Percentiles rank a stretch among this genome's conserved stretches.
Conservation (phyloP, 1,139 yeast species). For the Geotrichum candidum region DNA sequence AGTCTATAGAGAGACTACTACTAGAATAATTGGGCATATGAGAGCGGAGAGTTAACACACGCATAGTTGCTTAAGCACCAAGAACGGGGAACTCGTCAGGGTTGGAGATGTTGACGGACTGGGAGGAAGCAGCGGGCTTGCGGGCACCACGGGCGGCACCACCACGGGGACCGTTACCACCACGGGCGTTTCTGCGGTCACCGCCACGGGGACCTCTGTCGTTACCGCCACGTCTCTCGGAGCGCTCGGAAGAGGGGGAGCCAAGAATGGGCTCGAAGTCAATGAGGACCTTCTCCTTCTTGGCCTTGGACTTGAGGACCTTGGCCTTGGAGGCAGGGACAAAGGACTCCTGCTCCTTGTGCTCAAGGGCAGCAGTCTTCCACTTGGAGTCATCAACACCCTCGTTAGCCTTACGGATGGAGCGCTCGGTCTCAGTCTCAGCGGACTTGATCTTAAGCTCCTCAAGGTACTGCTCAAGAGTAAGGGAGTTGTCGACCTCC, state of each 20-base stretch:
- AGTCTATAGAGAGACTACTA: not conserved
- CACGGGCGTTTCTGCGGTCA: conserved; percentile 28
- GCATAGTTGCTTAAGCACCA: conserved; percentile 22
- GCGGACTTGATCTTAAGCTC: conserved; percentile 45
- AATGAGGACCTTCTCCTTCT: conserved; percentile 61
- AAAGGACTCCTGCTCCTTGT: conserved; percentile 43
- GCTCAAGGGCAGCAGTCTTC: conserved; percentile 33
- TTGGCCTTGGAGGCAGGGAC: conserved; percentile 47
- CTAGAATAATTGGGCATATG: not conserved
- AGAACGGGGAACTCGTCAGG: conserved; percentile 33
- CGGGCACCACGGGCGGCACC: conserved; percentile 21
- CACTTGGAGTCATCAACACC: conserved; percentile 52
- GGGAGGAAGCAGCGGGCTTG: conserved; percentile 20
- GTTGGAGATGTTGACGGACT: conserved; percentile 27
- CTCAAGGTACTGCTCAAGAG: conserved; percentile 69
- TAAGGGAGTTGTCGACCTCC: conserved; percentile 39
- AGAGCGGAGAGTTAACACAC: not conserved
- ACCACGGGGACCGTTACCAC: conserved; percentile 28
- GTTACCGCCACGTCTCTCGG: conserved; percentile 31
- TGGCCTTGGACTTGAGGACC: conserved; percentile 44
- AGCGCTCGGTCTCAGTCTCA: conserved; percentile 37
- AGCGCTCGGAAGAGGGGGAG: conserved; percentile 16
- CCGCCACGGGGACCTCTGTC: conserved; percentile 30
- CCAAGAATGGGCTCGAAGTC: conserved; percentile 54
- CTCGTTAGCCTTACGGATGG: conserved; percentile 53